Conservation (phyloP, 1,284 basidiomycete genomes). For the Malassezia psittaci region DNA sequence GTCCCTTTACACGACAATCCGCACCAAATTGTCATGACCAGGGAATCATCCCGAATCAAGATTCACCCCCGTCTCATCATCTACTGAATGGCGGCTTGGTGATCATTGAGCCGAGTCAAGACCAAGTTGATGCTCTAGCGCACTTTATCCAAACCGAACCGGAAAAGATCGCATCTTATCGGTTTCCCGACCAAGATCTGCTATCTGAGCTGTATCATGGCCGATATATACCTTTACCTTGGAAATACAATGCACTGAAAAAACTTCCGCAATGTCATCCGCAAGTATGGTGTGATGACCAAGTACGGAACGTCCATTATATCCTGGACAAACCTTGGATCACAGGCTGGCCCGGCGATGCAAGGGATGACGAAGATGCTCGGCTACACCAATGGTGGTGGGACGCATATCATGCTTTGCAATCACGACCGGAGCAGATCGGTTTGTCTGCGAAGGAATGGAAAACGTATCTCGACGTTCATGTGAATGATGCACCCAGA, state of each 20-base stretch:
- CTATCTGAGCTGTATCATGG: conserved; percentile 62
- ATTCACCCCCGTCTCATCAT: conserved; percentile 61
- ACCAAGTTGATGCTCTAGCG: neutral
- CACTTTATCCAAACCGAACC: conserved; percentile 56
- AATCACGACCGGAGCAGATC: neutral
- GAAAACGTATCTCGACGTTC: neutral
- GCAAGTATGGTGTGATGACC: conserved; percentile 64
- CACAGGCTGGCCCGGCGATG: conserved; percentile 16
- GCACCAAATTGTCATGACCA: conserved; percentile 50
- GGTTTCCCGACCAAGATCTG: conserved; percentile 87
- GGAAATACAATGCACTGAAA: conserved; percentile 77
- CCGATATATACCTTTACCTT: conserved; percentile 59
- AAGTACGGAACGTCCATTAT: conserved; percentile 52
- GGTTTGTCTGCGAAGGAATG: conserved; percentile 5
- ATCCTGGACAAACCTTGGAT: conserved; percentile 42
- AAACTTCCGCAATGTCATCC: conserved; percentile 62
- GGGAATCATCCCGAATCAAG: conserved; percentile 31
- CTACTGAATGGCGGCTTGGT: conserved; percentile 83
- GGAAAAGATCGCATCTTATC: conserved; percentile 58
- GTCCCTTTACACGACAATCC: conserved; percentile 60
- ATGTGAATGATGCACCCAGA: conserved; percentile 4
- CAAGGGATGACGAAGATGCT: conserved; percentile 19
- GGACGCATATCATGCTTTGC: conserved; percentile 18
- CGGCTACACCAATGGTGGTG: conserved; percentile 38
- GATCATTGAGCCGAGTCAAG: conserved; percentile 60